phyloP scores from a whole-genome alignment of 2,329 filamentous ascomycete species.

The Helotiales sp. region DNA sequence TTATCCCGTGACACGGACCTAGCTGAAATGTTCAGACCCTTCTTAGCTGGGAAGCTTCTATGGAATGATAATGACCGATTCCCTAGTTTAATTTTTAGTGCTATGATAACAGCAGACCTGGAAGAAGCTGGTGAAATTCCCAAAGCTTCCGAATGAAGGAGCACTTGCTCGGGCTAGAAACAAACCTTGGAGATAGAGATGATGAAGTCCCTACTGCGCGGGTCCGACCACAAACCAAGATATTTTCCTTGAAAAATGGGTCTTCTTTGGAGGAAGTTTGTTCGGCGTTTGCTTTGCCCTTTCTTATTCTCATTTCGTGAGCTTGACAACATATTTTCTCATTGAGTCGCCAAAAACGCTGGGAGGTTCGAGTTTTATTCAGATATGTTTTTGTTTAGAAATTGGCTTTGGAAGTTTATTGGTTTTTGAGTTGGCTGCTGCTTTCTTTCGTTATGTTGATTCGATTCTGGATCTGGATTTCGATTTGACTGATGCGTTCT shows the following conservation, averaged over 20 bases:
- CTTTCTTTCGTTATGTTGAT: too few species aligned
- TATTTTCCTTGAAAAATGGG: neutral
- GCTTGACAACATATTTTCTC: neutral
- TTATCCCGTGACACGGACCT: neutral
- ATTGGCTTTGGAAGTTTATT: too few species aligned
- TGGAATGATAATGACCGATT: neutral
- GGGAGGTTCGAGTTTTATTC: too few species aligned
- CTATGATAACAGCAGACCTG: neutral
- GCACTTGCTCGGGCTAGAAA: neutral
- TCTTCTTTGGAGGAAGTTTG: neutral
- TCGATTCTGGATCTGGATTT: too few species aligned
- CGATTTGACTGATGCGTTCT: neutral
- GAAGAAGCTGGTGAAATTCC: neutral
- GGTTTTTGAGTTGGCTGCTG: too few species aligned
- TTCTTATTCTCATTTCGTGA: neutral
- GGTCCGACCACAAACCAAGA: neutral
- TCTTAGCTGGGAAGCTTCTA: neutral
- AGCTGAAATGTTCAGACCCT: slow-evolving; percentile 3
- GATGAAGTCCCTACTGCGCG: too few species aligned
- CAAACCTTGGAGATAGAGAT: too few species aligned
- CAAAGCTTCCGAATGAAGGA: neutral
- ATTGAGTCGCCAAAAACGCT: too few species aligned
- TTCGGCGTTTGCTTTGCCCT: neutral
- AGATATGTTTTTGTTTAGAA: too few species aligned
- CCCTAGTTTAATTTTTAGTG: neutral